Conservation (phyloP, 768 basidiomycete genomes). For the Hebeloma cylindrosporum region DNA sequence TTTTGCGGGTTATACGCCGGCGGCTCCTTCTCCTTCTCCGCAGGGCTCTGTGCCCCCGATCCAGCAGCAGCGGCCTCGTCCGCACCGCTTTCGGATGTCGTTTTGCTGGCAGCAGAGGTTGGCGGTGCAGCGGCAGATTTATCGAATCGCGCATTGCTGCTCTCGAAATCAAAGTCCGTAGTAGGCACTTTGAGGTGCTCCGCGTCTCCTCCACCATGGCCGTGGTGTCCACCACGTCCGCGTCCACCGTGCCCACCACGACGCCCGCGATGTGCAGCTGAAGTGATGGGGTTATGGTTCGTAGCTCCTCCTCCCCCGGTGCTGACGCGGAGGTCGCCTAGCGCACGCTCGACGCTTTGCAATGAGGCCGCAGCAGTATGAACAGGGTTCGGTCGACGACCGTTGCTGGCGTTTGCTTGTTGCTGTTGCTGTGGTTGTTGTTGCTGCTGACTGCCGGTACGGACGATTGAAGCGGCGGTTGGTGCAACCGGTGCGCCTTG, state of each 20-base stretch:
- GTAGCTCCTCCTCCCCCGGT: conserved; percentile 14
- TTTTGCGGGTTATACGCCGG: conserved; percentile 71
- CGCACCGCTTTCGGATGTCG: conserved; percentile 22
- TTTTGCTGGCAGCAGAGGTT: conserved; percentile 13
- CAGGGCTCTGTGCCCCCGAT: no score
- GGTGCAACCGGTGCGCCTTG: conserved; percentile 3
- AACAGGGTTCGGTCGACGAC: conserved; percentile 48
- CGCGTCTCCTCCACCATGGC: conserved; percentile 17
- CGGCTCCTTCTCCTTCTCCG: conserved; percentile 34
- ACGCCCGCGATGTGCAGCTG: conserved; percentile 14
- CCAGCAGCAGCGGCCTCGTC: conserved; percentile 26
- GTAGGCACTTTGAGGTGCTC: conserved; percentile 64
- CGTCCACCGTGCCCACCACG: conserved; percentile 30
- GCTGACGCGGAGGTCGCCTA: conserved; percentile 51
- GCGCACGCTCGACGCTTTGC: conserved; percentile 60
- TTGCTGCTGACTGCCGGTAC: conserved; percentile 26
- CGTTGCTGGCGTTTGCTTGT: conserved; percentile 4
- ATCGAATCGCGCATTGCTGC: conserved; percentile 78
- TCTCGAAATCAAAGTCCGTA: conserved; percentile 82
- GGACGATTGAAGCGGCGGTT: conserved; percentile 11
- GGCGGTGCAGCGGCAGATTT: conserved; percentile 49
- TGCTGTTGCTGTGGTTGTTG: conserved; percentile 25
- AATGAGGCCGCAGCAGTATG: conserved; percentile 73
- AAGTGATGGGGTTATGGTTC: neutral
- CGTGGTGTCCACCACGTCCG: conserved; percentile 24